Evolutionary conservation across 345 rosid genomes (phyloP), one percentile per base, ranked within the genome.

Genomic region (Salix suchowensis): DNA sequence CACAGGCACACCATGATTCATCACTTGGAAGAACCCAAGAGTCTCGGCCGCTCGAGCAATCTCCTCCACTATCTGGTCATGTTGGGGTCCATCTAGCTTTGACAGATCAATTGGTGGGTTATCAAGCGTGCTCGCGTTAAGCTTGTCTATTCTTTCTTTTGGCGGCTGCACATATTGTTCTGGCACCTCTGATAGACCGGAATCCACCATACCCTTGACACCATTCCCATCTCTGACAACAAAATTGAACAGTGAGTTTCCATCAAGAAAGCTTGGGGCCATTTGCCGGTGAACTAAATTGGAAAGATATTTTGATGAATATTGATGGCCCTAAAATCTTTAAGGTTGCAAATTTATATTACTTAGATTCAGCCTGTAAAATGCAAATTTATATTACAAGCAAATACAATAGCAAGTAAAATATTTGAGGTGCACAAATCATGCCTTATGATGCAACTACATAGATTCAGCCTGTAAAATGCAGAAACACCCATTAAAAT

Each of bases 21-120:
- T 83, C 46, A 88, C 89, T 82, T 88, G 88, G 78, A 88, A 87
- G 84, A 88, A 88, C 65, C 91, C 91, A 10, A 87, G 74, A 18
- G 87, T 87, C 83, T 84, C 78, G 6, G 88, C 85, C n/a, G 91
- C 91, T 72, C 75, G 70, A 4, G 46, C 81, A 26, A 87, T 87
- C 55, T 85, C 77, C 50, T 79, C 74, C 16, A 73, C 84, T 44
- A 82, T 85, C 14, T 69, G 81, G 36, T 74, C 81, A 66, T 82
- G 87, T 64, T 78, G 40, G 28, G 89, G 84, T 9, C 89, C 89
- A 1, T 78, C 76, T 21, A 88, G 83, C 67, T 79, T 65, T 1
- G 88, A 82, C 71, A 88, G 65, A 74, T 88, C 91, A 23, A 88
- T 87, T 28, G 88, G 84, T 15, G 81, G 64, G 11, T 28, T n/a